These are phyloP conservation scores for Bruguiera parviflora DNA, from an alignment of 345 rosid species.

Conservation along the genomic window DNA sequence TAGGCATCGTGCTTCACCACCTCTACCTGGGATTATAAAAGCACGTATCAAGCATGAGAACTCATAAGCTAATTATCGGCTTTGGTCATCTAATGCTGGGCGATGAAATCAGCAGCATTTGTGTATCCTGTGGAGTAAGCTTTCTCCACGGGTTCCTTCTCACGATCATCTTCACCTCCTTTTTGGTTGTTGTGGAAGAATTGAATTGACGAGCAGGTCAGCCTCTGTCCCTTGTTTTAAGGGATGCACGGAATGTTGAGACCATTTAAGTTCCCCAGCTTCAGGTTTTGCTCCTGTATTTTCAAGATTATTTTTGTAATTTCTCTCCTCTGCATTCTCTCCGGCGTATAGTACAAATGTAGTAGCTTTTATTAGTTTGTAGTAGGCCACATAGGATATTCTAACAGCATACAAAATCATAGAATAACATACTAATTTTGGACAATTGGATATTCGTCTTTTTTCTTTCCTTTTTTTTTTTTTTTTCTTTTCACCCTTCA, in stretches of 20 bases:
- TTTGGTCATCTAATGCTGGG: constrained; percentile 16
- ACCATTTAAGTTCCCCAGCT: constrained; percentile 22
- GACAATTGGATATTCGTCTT: constrained; percentile 11
- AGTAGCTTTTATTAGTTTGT: constrained; percentile 16
- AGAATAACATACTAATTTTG: constrained; percentile 11
- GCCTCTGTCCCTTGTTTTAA: constrained; percentile 16
- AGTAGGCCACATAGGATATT: constrained; percentile 15
- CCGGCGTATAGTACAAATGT: constrained; percentile 21
- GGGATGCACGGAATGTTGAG: constrained; percentile 10
- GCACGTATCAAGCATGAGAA: constrained; percentile 76
- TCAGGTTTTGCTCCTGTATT: constrained; percentile 29
- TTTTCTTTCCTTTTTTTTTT: no score
- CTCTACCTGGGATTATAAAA: constrained; percentile 60
- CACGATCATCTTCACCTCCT: constrained; percentile 7
- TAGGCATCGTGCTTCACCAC: constrained; percentile 60
- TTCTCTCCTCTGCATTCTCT: not conserved
- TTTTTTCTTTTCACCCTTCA: no score
- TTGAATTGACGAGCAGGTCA: constrained; percentile 20
- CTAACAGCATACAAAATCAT: constrained; percentile 29
- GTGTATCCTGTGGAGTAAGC: constrained; percentile 69
- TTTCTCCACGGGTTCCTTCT: constrained; percentile 22
- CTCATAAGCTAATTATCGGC: constrained; percentile 21
- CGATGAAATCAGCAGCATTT: constrained; percentile 32
- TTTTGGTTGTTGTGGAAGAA: constrained; percentile 16
- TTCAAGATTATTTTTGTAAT: constrained; percentile 17